Evolutionary conservation across 1,139 yeast species (phyloP).

Genomic region (Candida sp.): DNA sequence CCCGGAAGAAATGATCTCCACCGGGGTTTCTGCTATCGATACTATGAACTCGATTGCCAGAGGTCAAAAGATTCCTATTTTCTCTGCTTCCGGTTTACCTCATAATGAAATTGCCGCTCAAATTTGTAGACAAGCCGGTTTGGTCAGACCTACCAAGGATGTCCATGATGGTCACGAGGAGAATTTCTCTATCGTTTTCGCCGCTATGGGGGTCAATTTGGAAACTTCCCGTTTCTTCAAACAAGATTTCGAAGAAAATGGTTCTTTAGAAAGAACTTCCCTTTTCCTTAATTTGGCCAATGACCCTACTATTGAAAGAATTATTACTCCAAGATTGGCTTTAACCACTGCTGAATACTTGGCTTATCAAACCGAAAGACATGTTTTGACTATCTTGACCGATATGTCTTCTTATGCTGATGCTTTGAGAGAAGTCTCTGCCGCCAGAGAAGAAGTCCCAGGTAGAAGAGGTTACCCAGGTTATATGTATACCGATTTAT

Average conservation of each 20-base stretch:
- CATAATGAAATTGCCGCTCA: conserved; percentile 99
- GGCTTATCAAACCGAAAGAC: conserved; percentile 99
- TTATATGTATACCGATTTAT: conserved; percentile 99
- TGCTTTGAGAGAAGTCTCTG: conserved; percentile 98
- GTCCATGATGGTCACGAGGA: conserved; percentile 99
- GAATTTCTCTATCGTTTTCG: conserved; percentile 97
- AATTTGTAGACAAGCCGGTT: conserved; percentile 99
- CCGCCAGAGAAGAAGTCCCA: conserved; percentile 99
- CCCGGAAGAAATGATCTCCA: conserved; percentile 99
- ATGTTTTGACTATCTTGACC: conserved; percentile 94
- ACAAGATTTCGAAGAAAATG: conserved; percentile 99
- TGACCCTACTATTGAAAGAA: conserved; percentile 99
- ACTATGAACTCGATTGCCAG: conserved; percentile 99
- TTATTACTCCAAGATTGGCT: conserved; percentile 99
- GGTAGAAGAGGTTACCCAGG: conserved; percentile 99
- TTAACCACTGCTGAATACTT: conserved; percentile 97
- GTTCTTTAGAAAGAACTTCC: conserved; percentile 96
- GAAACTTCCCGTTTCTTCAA: conserved; percentile 61
- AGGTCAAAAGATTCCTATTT: conserved; percentile 99
- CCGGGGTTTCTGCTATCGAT: conserved; percentile 98
- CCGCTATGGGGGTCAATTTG: conserved; percentile 68
- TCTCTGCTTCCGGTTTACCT: conserved; percentile 98
- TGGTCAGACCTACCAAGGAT: conserved; percentile 98
- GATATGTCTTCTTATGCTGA: conserved; percentile 99
- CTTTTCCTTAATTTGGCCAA: conserved; percentile 96